Base-by-base conservation (phyloP, 495 filamentous ascomycete species). In the Talaromyces ruber region DNA sequence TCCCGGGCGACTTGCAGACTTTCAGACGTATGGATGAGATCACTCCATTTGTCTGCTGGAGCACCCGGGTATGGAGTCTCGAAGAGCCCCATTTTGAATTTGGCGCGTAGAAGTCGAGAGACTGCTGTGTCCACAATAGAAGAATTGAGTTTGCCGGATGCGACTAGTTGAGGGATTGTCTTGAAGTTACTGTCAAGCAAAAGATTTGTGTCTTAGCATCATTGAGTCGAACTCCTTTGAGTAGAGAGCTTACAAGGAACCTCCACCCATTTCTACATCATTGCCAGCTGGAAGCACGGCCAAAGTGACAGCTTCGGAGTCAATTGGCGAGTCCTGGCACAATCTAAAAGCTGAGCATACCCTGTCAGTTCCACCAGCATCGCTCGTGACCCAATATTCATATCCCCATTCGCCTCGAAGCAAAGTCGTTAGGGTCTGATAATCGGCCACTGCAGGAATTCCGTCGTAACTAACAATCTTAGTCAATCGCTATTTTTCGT, bases 201-300 rank as follows among this genome's bases (percentile, higher is more conserved):
- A 12, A 2, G 2, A 0, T 6, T 9, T 53, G 9, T 28, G 14
- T 68, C 7, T 59, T 25, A 45, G 30, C 29, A 30, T 2, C 11
- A 59, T 47, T 47, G n/a, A 25, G 51, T 29, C 22, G 18, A 14
- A 47, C 5, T 6, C 3, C 14, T 47, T 47, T 26, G 21, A 22
- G 51, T 28, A 54, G 11, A 28, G 7, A 7, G 26, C 75, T 63
- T 66, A 77, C 75, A 81, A 90, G 21, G 82, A 85, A 29, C 87
- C 87, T 56, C 87, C 87, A 34, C 87, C 87, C 87, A 90, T 89
- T 65, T 90, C 87, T n/a, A 87, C 82, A 62, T 89, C 86, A 54
- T 83, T 85, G n/a, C 87, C 86, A 14, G 87, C 85, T 4, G 81
- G 81, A 37, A 90, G 75, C 6, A 82, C 83, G 57, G 79, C 70